These are phyloP conservation scores for Diaporthe sp. DNA, from an alignment of 2,329 filamentous ascomycete species.

Conservation along the genomic window DNA sequence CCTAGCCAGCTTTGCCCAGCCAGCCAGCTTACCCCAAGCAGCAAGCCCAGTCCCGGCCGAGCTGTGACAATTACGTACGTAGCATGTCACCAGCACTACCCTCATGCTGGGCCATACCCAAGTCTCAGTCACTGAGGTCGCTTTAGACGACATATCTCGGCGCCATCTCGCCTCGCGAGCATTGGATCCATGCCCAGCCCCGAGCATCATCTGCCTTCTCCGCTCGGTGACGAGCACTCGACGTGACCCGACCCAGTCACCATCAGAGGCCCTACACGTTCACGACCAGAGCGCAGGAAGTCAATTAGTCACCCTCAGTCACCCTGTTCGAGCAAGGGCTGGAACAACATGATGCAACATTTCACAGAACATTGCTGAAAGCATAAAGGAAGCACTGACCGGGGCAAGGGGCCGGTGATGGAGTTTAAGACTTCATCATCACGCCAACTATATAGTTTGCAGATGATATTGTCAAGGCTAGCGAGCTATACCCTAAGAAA, in stretches of 20 bases:
- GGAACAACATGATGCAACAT: background rate
- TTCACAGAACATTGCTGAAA: background rate
- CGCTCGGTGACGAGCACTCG: slow-evolving; percentile 12
- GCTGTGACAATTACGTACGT: slow-evolving; percentile 10
- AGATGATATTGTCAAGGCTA: slow-evolving; percentile 18
- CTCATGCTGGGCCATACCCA: background rate
- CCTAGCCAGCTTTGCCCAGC: background rate
- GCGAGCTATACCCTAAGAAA: background rate
- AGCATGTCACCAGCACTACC: background rate
- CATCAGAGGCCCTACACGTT: background rate
- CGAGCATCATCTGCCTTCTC: background rate
- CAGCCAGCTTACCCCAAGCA: background rate
- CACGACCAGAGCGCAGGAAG: background rate
- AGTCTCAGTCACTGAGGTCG: background rate
- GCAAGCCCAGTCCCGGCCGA: background rate
- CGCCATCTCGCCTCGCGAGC: background rate
- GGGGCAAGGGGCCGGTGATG: background rate
- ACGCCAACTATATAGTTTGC: background rate
- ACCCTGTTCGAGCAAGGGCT: background rate
- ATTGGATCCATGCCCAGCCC: background rate
- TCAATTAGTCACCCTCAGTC: slow-evolving; percentile 12
- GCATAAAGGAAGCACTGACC: slow-evolving; percentile 17
- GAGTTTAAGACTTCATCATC: background rate
- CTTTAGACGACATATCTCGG: background rate
- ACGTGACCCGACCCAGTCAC: slow-evolving; percentile 3